Evolutionary conservation across 192 early-diverging fungal species (phyloP).

Genomic region (Coemansia sp.): DNA sequence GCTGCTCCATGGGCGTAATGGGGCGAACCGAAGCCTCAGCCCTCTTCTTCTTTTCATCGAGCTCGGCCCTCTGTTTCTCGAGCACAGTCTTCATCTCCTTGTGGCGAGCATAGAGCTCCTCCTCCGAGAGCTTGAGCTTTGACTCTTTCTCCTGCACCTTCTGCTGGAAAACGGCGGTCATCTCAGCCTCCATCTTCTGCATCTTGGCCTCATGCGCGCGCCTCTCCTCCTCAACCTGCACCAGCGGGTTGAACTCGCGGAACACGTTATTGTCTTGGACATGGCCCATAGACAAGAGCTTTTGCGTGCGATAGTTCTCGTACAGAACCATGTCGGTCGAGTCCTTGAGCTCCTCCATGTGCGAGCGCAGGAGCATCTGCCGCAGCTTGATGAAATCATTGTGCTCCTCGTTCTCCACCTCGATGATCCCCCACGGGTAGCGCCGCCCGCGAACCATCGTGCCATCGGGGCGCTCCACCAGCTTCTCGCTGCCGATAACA

Average conservation of each 20-base stretch:
- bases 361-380: slow-evolving; percentile 88
- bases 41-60: slow-evolving; percentile 94
- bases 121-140: slow-evolving; percentile 96
- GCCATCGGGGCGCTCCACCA: slow-evolving; percentile 77
- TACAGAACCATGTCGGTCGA: slow-evolving; percentile 88
- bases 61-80: slow-evolving; percentile 87
- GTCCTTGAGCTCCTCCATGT: slow-evolving; percentile 98
- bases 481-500: slow-evolving; percentile 87
- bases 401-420: slow-evolving; percentile 96
- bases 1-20: slow-evolving; percentile 52
- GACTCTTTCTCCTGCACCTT: slow-evolving; percentile 99
- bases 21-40: slow-evolving; percentile 60
- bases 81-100: slow-evolving; percentile 98
- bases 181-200: slow-evolving; percentile 98
- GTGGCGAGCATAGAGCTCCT: slow-evolving; percentile 94
- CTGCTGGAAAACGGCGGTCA: slow-evolving; percentile 98
- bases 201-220: slow-evolving; percentile 91
- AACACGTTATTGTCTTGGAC: slow-evolving; percentile 78
- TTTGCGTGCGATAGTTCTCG: slow-evolving; percentile 94
- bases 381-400: slow-evolving; percentile 95
- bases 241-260: slow-evolving; percentile 73
- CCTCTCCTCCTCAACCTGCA: slow-evolving; percentile 90
- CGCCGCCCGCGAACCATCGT: slow-evolving; percentile 83
- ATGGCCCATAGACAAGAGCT: slow-evolving; percentile 82
- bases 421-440: slow-evolving; percentile 93